Base-by-base conservation (phyloP, 768 basidiomycete genomes). In the Podaxis pistillaris region DNA sequence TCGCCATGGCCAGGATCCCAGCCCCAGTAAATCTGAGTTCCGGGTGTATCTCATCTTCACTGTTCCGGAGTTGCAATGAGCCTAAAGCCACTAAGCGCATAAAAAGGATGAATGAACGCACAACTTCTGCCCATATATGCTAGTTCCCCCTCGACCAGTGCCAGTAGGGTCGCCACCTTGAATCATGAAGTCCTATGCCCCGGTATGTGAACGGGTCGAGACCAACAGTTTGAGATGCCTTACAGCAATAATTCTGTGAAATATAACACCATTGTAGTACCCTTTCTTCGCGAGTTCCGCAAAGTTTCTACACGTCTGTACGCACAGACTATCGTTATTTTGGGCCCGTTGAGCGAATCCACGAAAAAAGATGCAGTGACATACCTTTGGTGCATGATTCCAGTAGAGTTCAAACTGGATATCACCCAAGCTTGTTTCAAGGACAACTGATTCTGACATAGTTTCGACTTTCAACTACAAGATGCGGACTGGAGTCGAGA, bases 91-190 rank as follows among this genome's bases (percentile, higher is more conserved):
- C 30, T 4, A 8, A 1, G 12, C 5, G 63, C 49, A 63, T 40
- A 19, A 30, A 41, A 33, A 8, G 8, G 33, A 26, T 33, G 26
- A 36, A 52, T 50, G 17, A 47, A 54, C 87, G 63, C 68, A 91
- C 90, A 93, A 98, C 76, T 89, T 93, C 70, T 87, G 89, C 49
- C 91, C 93, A 68, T 91, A 94, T 65, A 93, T 93, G 68, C 93
- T 93, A 28, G 89, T 91, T 44, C 93, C 92, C 37, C 96, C 96
- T 69, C 92, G 79, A 28, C 96, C 96, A 1, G 96, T 98, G 26
- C 96, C 96, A 15, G 95, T 96, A 11, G 96, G 96, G 73, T 96
- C 95, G 46, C 96, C 96, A 30, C 86, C 88, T 78, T 99, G 96
- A 15, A 97, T 88, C 96, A 98, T 98, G 71, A 98, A 98, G 72